A percentile compares a stretch with the other conserved stretches of the same genome.
These are phyloP conservation scores for Setaria italica DNA, from an alignment of 202 grass and related monocot genomes.

Conservation along the genomic window DNA sequence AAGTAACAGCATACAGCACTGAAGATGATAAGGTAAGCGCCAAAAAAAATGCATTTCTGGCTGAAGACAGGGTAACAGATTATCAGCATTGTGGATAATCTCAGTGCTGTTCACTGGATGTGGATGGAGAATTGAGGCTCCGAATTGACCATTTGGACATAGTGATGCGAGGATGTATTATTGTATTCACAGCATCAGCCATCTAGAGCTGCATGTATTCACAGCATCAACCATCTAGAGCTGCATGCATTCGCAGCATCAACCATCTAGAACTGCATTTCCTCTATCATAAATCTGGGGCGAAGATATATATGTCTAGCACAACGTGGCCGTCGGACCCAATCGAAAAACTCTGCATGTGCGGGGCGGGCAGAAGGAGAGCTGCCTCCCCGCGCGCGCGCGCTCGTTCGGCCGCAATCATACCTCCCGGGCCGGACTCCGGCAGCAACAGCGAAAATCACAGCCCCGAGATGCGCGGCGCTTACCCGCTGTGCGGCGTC, in stretches of 20 bases:
- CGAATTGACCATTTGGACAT: not conserved
- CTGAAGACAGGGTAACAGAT: not conserved
- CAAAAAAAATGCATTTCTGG: not conserved
- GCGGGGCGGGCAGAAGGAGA: not conserved
- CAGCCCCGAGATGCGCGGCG: not conserved
- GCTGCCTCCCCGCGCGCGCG: not conserved
- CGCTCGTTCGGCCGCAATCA: not conserved
- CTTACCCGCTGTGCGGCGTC: constrained; percentile 93
- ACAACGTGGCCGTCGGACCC: not conserved
- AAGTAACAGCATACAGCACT: not conserved
- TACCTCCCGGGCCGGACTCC: not conserved
- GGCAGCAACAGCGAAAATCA: not conserved
- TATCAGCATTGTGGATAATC: not conserved
- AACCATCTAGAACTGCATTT: not conserved
- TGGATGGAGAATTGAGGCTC: not conserved
- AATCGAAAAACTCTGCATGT: too few relatives aligned
- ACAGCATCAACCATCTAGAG: not conserved
- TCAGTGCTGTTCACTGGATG: not conserved
- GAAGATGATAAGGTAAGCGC: not conserved
- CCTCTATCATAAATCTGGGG: not conserved
- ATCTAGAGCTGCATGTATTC: not conserved
- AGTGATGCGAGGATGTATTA: not conserved
- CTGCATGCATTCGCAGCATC: not conserved
- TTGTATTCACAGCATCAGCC: not conserved
- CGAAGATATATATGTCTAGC: not conserved